Percentiles rank a stretch among this genome's conserved stretches.
phyloP scores from a whole-genome alignment of 2,329 filamentous ascomycete genomes.

The Chalara sp. region DNA sequence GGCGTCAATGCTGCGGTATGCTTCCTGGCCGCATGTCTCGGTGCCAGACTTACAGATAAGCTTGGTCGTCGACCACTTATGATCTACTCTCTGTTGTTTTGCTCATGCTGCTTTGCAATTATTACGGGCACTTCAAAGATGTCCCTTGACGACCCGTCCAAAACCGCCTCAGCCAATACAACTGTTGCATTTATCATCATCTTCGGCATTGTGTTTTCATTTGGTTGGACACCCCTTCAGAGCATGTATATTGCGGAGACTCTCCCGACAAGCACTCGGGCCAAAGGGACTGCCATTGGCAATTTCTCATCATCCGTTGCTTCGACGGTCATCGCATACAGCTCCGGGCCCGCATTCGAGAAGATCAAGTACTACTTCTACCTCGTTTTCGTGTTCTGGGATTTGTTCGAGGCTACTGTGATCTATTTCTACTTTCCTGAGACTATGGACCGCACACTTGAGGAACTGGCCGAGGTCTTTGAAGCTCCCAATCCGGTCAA shows the following conservation, averaged over 20 bases:
- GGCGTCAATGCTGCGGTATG: constrained; percentile 23
- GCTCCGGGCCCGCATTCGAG: constrained; percentile 30
- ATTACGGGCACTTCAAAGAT: constrained; percentile 42
- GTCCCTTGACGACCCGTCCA: constrained; percentile 4
- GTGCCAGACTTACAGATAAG: constrained; percentile 16
- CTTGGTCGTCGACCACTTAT: constrained; percentile 33
- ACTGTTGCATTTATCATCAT: constrained; percentile 46
- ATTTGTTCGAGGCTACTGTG: constrained; percentile 30
- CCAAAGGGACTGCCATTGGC: constrained; percentile 35
- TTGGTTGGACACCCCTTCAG: constrained; percentile 44
- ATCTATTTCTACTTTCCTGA: constrained; percentile 47
- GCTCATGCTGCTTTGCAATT: constrained; percentile 40
- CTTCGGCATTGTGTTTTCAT: constrained; percentile 44
- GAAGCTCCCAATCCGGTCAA: constrained; percentile 39
- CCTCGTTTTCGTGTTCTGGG: constrained; percentile 26
- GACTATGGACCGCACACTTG: constrained; percentile 47
- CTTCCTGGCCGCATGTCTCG: constrained; percentile 30
- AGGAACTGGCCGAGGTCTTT: constrained; percentile 49
- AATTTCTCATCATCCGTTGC: constrained; percentile 34
- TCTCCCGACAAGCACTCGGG: constrained; percentile 37
- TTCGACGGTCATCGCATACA: constrained; percentile 30
- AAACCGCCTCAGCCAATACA: constrained; percentile 32
- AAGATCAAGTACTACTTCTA: constrained; percentile 31
- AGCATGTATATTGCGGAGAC: constrained; percentile 43
- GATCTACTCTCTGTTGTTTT: constrained; percentile 39